These are phyloP conservation scores for Penicillium malachiteum DNA, from an alignment of 495 filamentous ascomycete species.

Conservation along the genomic window DNA sequence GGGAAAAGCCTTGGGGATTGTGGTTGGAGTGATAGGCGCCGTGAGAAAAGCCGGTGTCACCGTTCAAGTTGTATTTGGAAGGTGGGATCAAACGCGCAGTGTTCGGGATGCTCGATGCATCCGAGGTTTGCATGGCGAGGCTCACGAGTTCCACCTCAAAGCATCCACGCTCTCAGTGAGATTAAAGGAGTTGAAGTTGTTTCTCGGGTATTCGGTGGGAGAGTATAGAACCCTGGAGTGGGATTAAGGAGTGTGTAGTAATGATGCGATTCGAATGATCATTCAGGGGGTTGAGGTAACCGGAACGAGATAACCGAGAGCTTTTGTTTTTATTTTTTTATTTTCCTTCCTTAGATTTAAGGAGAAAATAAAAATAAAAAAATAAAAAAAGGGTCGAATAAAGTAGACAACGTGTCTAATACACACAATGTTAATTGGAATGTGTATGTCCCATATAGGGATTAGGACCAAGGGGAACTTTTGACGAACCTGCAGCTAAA, in stretches of 20 bases:
- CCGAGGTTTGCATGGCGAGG: slow-evolving; percentile 82
- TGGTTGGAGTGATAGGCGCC: slow-evolving; percentile 83
- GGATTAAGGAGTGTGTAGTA: neutral
- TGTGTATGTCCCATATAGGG: slow-evolving; percentile 24
- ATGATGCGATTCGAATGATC: slow-evolving; percentile 6
- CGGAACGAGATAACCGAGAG: neutral
- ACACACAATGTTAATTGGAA: slow-evolving; percentile 33
- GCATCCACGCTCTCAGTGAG: neutral
- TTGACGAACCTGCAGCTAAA: slow-evolving; percentile 22
- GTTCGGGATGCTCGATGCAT: slow-evolving; percentile 57
- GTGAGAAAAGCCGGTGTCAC: slow-evolving; percentile 83
- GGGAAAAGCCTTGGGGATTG: slow-evolving; percentile 66
- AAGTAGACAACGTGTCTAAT: slow-evolving; percentile 28
- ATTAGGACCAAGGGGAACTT: slow-evolving; percentile 13
- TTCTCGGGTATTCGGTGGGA: neutral
- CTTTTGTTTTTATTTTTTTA: too few species aligned
- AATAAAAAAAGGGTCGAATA: slow-evolving; percentile 12
- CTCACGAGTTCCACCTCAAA: neutral
- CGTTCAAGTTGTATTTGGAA: slow-evolving; percentile 61
- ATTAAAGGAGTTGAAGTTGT: neutral
- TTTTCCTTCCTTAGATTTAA: neutral
- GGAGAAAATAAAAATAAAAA: slow-evolving; percentile 4
- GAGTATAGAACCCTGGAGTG: neutral
- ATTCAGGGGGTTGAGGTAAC: slow-evolving; percentile 13
- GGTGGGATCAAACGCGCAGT: slow-evolving; percentile 53